Evolutionary conservation across 2,329 filamentous ascomycete genomes (phyloP), one percentile per base, ranked within the genome.

Genomic region (Cladosporium cucumerinum): DNA sequence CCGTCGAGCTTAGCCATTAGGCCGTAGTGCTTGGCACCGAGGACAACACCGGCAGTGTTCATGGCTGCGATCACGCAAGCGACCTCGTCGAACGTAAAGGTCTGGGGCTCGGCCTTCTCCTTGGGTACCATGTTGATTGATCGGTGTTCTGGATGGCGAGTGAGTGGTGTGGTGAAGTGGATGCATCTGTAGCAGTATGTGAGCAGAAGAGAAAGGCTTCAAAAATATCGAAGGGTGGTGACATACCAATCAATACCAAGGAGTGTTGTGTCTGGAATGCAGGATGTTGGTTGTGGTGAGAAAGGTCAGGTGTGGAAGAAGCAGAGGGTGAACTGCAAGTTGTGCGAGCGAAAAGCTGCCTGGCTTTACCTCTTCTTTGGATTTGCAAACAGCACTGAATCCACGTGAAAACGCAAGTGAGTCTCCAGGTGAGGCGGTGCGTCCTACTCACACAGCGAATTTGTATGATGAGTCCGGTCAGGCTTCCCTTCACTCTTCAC

Each of bases 1-100:
- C 72, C 69, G 54, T 73, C 72, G 12, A 74, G 58, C 4, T 54
- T 46, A 1, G 67, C 51, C 73, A 76, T 76, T n/a, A 75, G 61
- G n/a, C 70, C 36, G 69, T 69, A 76, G 46, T 32, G 25, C 26
- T 69, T 70, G 23, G 3, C 64, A 21, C 68, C 65, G 4, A 74
- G 48, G 10, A 54, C 66, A 34, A 63, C 55, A 59, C 70, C 69
- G 25, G 61, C 60, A 57, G 48, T 46, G 21, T 69, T 59, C 23
- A 75, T 61, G 14, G 64, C 64, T 36, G 60, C 60, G 46, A 70
- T 36, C 25, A 72, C 48, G 26, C 66, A 67, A 25, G 70, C 70
- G 52, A 73, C 61, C 28, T 66, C 68, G 49, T 72, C 69, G 65
- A 71, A 69, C 43, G 60, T 59, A 66, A 73, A 72, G 59, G 59